Percentiles rank a stretch among this genome's conserved stretches.
These are phyloP conservation scores for Plectosphaerella sp. DNA, from an alignment of 2,329 filamentous ascomycete genomes.

Conservation along the genomic window DNA sequence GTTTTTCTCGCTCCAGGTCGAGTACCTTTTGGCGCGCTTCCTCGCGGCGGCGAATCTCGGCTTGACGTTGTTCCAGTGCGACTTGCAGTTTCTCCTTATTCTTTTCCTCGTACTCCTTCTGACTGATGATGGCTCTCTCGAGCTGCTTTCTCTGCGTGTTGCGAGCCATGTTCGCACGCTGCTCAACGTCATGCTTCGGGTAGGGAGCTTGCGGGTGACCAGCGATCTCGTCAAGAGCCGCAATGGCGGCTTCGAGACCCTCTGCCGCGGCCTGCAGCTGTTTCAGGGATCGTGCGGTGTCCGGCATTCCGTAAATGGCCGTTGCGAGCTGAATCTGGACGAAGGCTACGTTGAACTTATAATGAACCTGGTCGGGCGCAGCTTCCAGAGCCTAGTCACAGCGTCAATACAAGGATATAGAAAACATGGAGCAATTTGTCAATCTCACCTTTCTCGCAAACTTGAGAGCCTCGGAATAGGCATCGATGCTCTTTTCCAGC, in stretches of 20 bases:
- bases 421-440: neutral
- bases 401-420: slow-evolving; percentile 14
- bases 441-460: slow-evolving; percentile 57
- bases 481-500: slow-evolving; percentile 51
- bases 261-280: slow-evolving; percentile 77
- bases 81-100: slow-evolving; percentile 84
- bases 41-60: slow-evolving; percentile 72
- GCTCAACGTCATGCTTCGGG: slow-evolving; percentile 83
- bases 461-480: slow-evolving; percentile 52
- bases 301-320: slow-evolving; percentile 68
- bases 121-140: slow-evolving; percentile 75
- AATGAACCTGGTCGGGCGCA: slow-evolving; percentile 79
- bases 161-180: slow-evolving; percentile 93
- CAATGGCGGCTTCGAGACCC: slow-evolving; percentile 83
- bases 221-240: slow-evolving; percentile 61
- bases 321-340: slow-evolving; percentile 93
- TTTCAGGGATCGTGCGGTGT: slow-evolving; percentile 70
- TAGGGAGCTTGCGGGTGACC: slow-evolving; percentile 70
- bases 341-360: slow-evolving; percentile 97
- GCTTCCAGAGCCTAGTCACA: slow-evolving; percentile 62
- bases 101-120: slow-evolving; percentile 88
- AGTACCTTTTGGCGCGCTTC: slow-evolving; percentile 66
- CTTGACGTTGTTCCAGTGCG: slow-evolving; percentile 74
- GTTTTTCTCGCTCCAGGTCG: slow-evolving; percentile 67
- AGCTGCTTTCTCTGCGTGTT: slow-evolving; percentile 94